phyloP scores from a whole-genome alignment of 257 asterid genomes.

The Henckelia pumila region DNA sequence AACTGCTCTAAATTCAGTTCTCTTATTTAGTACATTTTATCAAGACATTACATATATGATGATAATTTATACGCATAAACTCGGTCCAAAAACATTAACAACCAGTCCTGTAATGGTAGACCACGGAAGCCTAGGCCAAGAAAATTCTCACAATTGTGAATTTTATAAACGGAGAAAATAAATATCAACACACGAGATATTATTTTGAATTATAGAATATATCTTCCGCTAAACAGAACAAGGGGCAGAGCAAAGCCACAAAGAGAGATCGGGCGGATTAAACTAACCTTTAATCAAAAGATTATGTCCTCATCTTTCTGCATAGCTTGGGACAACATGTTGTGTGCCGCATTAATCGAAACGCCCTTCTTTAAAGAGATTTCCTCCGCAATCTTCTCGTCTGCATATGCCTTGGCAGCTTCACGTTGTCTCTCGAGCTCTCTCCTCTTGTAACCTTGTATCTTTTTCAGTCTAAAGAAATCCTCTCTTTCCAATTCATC shows the following conservation, averaged over 20 bases:
- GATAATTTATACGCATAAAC: background rate
- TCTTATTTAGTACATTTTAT: no score
- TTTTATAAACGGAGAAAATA: conserved; percentile 21
- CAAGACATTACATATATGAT: background rate
- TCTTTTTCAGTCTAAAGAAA: conserved; percentile 51
- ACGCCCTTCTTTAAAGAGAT: conserved; percentile 41
- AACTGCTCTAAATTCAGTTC: background rate
- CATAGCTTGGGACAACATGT: conserved; percentile 29
- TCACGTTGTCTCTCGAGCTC: conserved; percentile 46
- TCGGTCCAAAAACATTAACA: conserved; percentile 22
- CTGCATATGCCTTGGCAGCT: conserved; percentile 42
- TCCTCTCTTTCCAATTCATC: conserved; percentile 57
- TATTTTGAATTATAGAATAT: conserved; percentile 25
- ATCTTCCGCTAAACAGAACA: conserved; percentile 9
- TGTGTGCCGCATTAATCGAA: conserved; percentile 33
- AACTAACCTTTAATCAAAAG: conserved; percentile 37
- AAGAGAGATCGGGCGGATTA: conserved; percentile 20
- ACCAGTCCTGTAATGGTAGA: conserved; percentile 18
- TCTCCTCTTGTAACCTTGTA: conserved; percentile 48
- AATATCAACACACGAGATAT: conserved; percentile 33
- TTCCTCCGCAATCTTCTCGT: conserved; percentile 41
- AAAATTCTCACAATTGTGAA: conserved; percentile 21
- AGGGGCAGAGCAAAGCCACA: conserved; percentile 22
- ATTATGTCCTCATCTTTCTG: conserved; percentile 48
- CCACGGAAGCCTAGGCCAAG: conserved; percentile 16